phyloP scores from a whole-genome alignment of 768 basidiomycete genomes.

The Flagelloscypha sp. region DNA sequence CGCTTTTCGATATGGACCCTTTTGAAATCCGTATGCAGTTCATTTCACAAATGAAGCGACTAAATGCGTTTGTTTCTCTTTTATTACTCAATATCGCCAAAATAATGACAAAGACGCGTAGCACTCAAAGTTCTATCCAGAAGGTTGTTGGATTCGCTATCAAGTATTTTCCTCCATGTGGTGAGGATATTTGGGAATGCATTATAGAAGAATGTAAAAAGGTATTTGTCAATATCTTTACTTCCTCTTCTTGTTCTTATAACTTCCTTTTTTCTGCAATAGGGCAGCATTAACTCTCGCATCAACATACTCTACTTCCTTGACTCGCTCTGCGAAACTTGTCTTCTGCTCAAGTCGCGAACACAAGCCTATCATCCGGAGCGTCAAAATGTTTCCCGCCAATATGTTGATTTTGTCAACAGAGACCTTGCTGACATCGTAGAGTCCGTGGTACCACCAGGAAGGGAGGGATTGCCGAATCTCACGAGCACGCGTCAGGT shows the following conservation, averaged over 20 bases:
- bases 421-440: conserved; percentile 76
- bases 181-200: conserved; percentile 92
- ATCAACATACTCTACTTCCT: conserved; percentile 92
- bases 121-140: conserved; percentile 82
- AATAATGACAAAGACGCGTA: conserved; percentile 27
- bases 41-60: conserved; percentile 46
- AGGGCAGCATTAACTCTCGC: conserved; percentile 85
- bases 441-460: conserved; percentile 79
- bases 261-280: background rate
- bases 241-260: background rate
- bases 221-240: conserved; percentile 32
- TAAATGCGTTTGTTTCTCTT: conserved; percentile 52
- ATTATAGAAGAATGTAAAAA: conserved; percentile 87
- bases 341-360: conserved; percentile 59
- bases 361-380: no score
- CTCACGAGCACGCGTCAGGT: conserved; percentile 84
- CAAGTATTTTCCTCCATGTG: conserved; percentile 77
- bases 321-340: conserved; percentile 79
- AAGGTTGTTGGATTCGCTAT: conserved; percentile 80
- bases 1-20: conserved; percentile 52
- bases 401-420: conserved; percentile 71
- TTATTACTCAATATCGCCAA: conserved; percentile 2
- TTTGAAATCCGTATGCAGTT: conserved; percentile 75
- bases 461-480: conserved; percentile 82
- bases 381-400: no score